Evolutionary conservation across 2,329 filamentous ascomycete genomes (phyloP), one percentile per base, ranked within the genome.

Genomic region (Colletotrichum liaoningense): DNA sequence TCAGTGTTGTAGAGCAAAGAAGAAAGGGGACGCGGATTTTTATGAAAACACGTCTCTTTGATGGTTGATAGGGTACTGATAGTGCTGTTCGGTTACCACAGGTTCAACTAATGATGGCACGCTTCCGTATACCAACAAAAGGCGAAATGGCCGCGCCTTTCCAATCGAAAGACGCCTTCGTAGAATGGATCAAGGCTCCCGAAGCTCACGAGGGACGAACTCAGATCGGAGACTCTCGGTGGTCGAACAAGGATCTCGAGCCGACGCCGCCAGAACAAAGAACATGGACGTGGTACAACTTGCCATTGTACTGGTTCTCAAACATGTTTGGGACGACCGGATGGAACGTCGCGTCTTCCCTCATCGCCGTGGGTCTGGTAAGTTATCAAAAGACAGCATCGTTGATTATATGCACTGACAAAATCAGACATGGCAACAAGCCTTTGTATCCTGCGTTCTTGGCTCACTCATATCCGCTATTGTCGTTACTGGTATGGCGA

Each of bases 181-280:
- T 67, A 38, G 74, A 79, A 11, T 79, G 78, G 63, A 26, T 77
- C 24, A 76, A 76, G 65, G 78, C 77, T 0, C 74, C 78, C 2
- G 67, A 75, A 22, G 65, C 69, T 1, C 60, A 58, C 7, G 69
- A 77, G 1, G 78, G 76, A 5, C 75, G 75, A 35, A 33, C 57
- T 12, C 65, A 46, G 26, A 70, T 80, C 11, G 78, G 78, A 35
- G 75, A 77, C 66, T 58, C 76, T 14, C 74, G 74, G 65, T 81
- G 79, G 79, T 78, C 79, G 5, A 81, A 81, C 74, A 76, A 78
- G 42, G 79, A 81, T 62, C 75, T 80, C 22, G 79, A 80, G 60
- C 79, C 79, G 22, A 80, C 79, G 9, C 78, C 75, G 4, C 70
- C 73, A 5, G 74, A 77, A 30, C 76, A 80, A 56, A 64, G 79